phyloP scores from a whole-genome alignment of 192 early-diverging fungal genomes.

The Coemansia sp. region DNA sequence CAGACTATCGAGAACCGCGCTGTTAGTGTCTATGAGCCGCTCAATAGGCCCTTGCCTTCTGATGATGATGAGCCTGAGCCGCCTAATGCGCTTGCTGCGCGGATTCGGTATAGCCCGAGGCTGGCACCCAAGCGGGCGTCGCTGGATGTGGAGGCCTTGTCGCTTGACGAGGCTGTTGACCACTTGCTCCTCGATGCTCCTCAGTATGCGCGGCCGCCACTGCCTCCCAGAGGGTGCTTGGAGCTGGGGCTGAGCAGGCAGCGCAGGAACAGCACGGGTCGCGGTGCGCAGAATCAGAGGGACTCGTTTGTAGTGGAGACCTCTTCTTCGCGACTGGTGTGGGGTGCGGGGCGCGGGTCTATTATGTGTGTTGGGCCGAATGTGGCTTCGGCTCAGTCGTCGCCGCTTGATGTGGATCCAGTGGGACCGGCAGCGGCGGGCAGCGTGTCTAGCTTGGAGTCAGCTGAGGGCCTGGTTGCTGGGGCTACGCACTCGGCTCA shows the following conservation, averaged over 20 bases:
- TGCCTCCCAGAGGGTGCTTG: neutral
- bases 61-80: slow-evolving; percentile 10
- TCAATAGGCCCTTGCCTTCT: neutral
- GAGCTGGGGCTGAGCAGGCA: neutral
- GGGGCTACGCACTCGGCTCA: neutral
- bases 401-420: slow-evolving; percentile 10
- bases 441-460: slow-evolving; percentile 25
- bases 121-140: slow-evolving; percentile 4
- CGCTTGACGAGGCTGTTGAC: neutral
- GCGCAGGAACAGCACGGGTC: neutral
- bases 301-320: neutral
- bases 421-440: neutral
- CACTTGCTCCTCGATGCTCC: neutral
- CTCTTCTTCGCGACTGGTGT: neutral
- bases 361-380: slow-evolving; percentile 33
- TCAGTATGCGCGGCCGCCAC: neutral
- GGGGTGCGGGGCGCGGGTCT: neutral
- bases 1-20: slow-evolving; percentile 29
- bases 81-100: slow-evolving; percentile 15
- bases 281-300: neutral
- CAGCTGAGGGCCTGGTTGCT: neutral
- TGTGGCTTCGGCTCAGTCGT: slow-evolving; percentile 37
- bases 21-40: neutral
- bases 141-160: neutral
- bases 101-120: slow-evolving; percentile 23